phyloP scores from a whole-genome alignment of 2,329 filamentous ascomycete genomes.

The Dryadomyces quercivorus region DNA sequence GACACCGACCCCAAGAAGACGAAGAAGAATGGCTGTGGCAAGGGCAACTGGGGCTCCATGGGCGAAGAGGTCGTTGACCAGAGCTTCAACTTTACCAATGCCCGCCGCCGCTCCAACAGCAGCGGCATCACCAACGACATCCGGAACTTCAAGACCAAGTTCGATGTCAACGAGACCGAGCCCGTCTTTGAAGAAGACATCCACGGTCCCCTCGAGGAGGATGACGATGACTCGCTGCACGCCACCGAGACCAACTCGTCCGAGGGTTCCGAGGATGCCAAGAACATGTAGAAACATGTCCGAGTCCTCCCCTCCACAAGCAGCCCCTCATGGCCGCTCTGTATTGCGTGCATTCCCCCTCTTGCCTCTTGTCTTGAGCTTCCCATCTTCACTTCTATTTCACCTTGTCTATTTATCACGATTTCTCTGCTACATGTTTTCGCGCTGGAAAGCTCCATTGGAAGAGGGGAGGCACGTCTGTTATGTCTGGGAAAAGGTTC shows the following conservation, averaged over 20 bases:
- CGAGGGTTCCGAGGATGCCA: slow-evolving; percentile 31
- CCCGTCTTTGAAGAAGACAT: slow-evolving; percentile 83
- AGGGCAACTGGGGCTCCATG: slow-evolving; percentile 82
- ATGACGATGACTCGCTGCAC: slow-evolving; percentile 40
- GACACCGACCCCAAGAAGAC: slow-evolving; percentile 81
- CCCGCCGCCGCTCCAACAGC: slow-evolving; percentile 87
- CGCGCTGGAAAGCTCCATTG: neutral
- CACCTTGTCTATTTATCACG: neutral
- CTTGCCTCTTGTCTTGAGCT: neutral
- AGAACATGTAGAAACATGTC: slow-evolving; percentile 8
- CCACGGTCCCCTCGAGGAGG: slow-evolving; percentile 52
- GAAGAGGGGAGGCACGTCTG: neutral
- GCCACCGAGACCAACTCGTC: slow-evolving; percentile 50
- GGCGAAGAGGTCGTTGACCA: slow-evolving; percentile 79
- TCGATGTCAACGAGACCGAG: slow-evolving; percentile 79
- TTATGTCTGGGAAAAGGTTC: neutral
- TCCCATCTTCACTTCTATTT: neutral
- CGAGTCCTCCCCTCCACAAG: neutral
- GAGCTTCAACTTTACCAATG: slow-evolving; percentile 70
- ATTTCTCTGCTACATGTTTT: neutral
- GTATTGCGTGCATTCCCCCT: neutral
- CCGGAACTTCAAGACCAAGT: slow-evolving; percentile 88
- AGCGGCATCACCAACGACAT: slow-evolving; percentile 59
- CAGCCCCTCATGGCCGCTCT: neutral
- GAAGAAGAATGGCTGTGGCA: slow-evolving; percentile 92